phyloP scores from a whole-genome alignment of 257 asterid genomes.

The Linderniella brevidens region DNA sequence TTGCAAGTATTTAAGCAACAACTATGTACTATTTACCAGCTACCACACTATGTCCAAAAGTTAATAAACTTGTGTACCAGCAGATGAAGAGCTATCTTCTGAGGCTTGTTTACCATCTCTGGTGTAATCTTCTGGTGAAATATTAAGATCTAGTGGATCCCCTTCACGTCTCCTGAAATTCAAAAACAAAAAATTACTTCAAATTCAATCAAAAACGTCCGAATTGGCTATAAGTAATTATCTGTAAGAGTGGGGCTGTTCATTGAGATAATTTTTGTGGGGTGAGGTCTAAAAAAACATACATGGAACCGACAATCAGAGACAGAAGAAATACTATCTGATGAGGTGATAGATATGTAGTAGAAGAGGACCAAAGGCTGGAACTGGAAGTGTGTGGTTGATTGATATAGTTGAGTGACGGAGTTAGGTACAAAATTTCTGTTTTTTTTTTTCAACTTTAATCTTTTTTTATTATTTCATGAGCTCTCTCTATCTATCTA shows the following conservation, averaged over 20 bases:
- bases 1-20: too few relatives aligned
- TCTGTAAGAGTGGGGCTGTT: background rate
- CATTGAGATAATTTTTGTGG: too few relatives aligned
- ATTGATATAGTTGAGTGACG: background rate
- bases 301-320: too few relatives aligned
- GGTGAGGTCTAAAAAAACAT: too few relatives aligned
- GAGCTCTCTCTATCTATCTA: slow-evolving; percentile 20
- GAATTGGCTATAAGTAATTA: background rate
- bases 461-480: slow-evolving; percentile 19
- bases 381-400: too few relatives aligned
- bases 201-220: slow-evolving; percentile 2
- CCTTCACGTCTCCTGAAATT: slow-evolving; percentile 57
- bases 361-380: too few relatives aligned
- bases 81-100: slow-evolving; percentile 51
- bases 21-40: too few relatives aligned
- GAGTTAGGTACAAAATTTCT: slow-evolving; percentile 24
- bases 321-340: too few relatives aligned
- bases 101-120: slow-evolving; percentile 38
- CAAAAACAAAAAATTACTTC: background rate
- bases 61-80: slow-evolving; percentile 26
- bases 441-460: slow-evolving; percentile 34
- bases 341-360: too few relatives aligned
- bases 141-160: slow-evolving; percentile 82
- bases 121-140: slow-evolving; percentile 55
- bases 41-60: too few relatives aligned